Percentiles rank a stretch among this genome's conserved stretches.
These are phyloP conservation scores for Colletotrichum eleusines DNA, from an alignment of 2,329 filamentous ascomycete species.

Conservation along the genomic window DNA sequence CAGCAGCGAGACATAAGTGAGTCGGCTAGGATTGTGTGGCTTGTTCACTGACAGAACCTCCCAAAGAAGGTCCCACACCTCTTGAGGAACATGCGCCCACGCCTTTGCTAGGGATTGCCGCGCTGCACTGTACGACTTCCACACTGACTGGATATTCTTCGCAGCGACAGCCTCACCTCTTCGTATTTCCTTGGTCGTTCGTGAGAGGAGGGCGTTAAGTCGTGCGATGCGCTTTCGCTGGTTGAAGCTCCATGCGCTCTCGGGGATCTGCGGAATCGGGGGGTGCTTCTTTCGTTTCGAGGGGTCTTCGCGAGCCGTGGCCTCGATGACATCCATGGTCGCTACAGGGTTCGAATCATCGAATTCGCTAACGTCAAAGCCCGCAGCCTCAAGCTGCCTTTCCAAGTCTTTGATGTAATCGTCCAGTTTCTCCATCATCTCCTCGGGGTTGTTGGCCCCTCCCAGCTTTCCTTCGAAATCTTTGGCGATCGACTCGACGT, in stretches of 20 bases:
- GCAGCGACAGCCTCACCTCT: slow-evolving; percentile 44
- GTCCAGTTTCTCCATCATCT: slow-evolving; percentile 50
- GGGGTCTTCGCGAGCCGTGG: slow-evolving; percentile 43
- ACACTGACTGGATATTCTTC: slow-evolving; percentile 56
- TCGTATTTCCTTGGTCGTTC: slow-evolving; percentile 48
- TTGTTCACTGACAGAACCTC: slow-evolving; percentile 66
- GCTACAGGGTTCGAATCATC: slow-evolving; percentile 37
- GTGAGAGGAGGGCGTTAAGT: slow-evolving; percentile 51
- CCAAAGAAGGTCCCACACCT: slow-evolving; percentile 77
- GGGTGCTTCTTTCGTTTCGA: slow-evolving; percentile 26
- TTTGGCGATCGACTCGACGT: slow-evolving; percentile 60
- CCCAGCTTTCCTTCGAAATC: slow-evolving; percentile 39
- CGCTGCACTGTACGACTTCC: slow-evolving; percentile 64
- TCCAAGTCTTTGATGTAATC: slow-evolving; percentile 53
- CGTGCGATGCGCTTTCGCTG: slow-evolving; percentile 54
- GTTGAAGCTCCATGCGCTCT: slow-evolving; percentile 52
- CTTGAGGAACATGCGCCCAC: slow-evolving; percentile 68
- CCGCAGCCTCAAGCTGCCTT: slow-evolving; percentile 40
- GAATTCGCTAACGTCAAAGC: slow-evolving; percentile 32
- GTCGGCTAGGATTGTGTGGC: slow-evolving; percentile 63
- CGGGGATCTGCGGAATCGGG: slow-evolving; percentile 52
- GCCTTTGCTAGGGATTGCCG: slow-evolving; percentile 57
- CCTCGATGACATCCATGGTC: slow-evolving; percentile 32
- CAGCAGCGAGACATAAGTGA: slow-evolving; percentile 71
- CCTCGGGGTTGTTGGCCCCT: slow-evolving; percentile 50